Evolutionary conservation across 768 basidiomycete genomes (phyloP).

Genomic region (Phylloporus scabripes): DNA sequence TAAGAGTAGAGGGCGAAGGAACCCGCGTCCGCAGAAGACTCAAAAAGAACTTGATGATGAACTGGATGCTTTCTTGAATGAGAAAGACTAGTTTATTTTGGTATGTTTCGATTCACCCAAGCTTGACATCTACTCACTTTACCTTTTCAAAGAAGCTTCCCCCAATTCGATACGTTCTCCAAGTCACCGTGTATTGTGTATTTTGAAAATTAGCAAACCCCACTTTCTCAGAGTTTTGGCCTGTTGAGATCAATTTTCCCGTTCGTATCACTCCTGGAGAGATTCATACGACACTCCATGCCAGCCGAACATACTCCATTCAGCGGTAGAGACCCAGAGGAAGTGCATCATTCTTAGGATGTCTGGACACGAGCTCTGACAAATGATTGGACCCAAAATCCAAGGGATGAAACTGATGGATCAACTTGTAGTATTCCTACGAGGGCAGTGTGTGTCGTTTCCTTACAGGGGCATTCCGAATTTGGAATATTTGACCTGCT

Average conservation of each 20-base stretch:
- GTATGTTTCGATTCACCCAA: constrained; percentile 5
- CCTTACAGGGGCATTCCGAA: background rate
- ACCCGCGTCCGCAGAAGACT: constrained; percentile 46
- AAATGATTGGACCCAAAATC: too few species aligned
- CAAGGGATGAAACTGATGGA: too few species aligned
- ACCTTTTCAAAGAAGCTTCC: background rate
- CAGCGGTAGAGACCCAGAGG: too few species aligned
- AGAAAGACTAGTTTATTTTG: constrained; percentile 33
- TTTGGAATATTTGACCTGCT: background rate
- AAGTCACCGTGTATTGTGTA: constrained; percentile 3
- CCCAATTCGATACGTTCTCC: background rate
- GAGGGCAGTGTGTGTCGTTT: too few species aligned
- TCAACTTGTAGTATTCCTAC: too few species aligned
- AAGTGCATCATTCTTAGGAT: too few species aligned
- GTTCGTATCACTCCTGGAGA: background rate
- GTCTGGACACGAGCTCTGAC: too few species aligned
- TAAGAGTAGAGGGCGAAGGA: constrained; percentile 35
- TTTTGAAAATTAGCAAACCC: constrained; percentile 6
- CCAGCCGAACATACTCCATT: too few species aligned
- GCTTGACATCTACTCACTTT: constrained; percentile 4
- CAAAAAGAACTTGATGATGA: constrained; percentile 81
- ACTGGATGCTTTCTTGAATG: constrained; percentile 69
- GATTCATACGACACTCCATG: too few species aligned
- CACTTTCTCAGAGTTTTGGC: constrained; percentile 5
- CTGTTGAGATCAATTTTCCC: background rate